These are phyloP conservation scores for Mariannaea sp. DNA, from an alignment of 2,329 filamentous ascomycete genomes.

Conservation along the genomic window DNA sequence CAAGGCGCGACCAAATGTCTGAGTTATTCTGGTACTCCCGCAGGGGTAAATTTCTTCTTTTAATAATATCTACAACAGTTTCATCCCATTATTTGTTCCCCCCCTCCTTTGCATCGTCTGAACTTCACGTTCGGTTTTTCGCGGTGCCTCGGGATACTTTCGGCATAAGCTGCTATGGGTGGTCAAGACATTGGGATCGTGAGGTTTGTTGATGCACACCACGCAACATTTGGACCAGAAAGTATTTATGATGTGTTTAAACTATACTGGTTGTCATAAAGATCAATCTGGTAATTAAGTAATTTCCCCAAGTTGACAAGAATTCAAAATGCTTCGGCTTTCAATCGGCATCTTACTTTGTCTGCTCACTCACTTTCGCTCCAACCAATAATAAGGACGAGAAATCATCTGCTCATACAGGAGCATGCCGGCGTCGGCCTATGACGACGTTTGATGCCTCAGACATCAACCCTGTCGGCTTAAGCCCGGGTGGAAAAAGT, in stretches of 20 bases:
- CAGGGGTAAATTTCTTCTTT: too few species aligned
- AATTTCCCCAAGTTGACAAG: too few species aligned
- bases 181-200: neutral
- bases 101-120: neutral
- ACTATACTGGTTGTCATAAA: too few species aligned
- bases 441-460: slow-evolving; percentile 41
- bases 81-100: neutral
- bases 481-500: slow-evolving; percentile 39
- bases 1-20: too few species aligned
- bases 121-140: slow-evolving; percentile 23
- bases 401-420: slow-evolving; percentile 11
- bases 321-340: slow-evolving; percentile 18
- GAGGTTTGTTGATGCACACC: neutral
- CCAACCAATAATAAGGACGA: slow-evolving; percentile 24
- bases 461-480: slow-evolving; percentile 34
- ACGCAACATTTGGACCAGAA: neutral
- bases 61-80: neutral
- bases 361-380: slow-evolving; percentile 17
- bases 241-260: too few species aligned
- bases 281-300: too few species aligned
- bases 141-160: slow-evolving; percentile 31
- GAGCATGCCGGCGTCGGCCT: slow-evolving; percentile 32
- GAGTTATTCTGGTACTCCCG: too few species aligned
- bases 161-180: slow-evolving; percentile 29
- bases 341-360: slow-evolving; percentile 20